These are phyloP conservation scores for Plasmodium cynomolgi DNA, from an alignment of 169 alveolate species.

Conservation along the genomic window DNA sequence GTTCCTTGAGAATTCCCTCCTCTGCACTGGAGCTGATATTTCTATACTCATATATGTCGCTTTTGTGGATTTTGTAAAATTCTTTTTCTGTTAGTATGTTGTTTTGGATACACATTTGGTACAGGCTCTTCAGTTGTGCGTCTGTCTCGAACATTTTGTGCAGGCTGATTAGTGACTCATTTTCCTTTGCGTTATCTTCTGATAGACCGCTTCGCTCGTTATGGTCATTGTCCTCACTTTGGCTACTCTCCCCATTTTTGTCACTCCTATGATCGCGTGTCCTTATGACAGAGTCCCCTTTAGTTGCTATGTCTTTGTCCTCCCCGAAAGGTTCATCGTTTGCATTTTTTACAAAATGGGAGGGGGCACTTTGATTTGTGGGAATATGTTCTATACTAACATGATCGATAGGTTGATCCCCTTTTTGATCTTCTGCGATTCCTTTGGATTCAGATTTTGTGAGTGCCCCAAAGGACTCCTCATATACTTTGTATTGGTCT, in stretches of 20 bases:
- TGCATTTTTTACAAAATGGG: neutral
- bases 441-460: neutral
- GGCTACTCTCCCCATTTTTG: neutral
- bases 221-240: neutral
- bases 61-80: conserved; percentile 53
- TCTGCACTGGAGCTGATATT: conserved; percentile 10
- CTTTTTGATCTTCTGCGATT: neutral
- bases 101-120: conserved; percentile 53
- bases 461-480: neutral
- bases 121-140: conserved; percentile 18
- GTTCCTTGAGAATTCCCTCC: conserved; percentile 37
- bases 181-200: neutral
- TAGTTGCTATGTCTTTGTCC: neutral
- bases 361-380: neutral
- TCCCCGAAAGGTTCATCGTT: neutral
- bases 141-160: conserved; percentile 28
- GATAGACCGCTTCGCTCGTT: neutral
- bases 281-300: neutral
- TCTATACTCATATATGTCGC: conserved; percentile 31
- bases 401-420: neutral
- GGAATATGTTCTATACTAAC: neutral
- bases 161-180: conserved; percentile 3
- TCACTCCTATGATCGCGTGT: neutral
- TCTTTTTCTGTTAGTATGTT: conserved; percentile 47
- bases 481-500: conserved; percentile 34